Evolutionary conservation across 2,329 filamentous ascomycete species (phyloP).

Genomic region (Aureobasidium sp.): DNA sequence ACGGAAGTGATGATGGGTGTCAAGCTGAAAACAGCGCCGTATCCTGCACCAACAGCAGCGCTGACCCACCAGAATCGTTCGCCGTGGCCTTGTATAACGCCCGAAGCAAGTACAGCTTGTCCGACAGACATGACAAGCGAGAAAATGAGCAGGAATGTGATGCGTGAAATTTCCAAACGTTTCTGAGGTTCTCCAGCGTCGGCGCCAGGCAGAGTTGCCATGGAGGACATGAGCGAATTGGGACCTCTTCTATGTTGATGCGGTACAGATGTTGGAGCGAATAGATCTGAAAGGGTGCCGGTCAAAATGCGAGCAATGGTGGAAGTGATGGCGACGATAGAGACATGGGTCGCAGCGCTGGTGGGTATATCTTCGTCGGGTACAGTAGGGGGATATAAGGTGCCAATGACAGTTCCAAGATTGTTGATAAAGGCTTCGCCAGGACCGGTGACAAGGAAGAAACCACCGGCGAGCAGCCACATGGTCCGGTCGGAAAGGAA

Average conservation of each 20-base stretch:
- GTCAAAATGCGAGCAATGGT: constrained; percentile 86
- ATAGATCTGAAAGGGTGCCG: constrained; percentile 78
- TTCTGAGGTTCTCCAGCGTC: constrained; percentile 20
- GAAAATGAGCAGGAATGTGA: constrained; percentile 71
- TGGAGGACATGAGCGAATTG: constrained; percentile 36
- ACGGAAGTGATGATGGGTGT: constrained; percentile 91
- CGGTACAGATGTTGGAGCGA: constrained; percentile 55
- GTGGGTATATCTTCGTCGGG: constrained; percentile 39
- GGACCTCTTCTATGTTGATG: constrained; percentile 49
- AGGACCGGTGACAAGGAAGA: constrained; percentile 87
- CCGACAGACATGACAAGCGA: constrained; percentile 65
- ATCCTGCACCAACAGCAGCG: constrained; percentile 77
- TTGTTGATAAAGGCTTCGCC: constrained; percentile 99
- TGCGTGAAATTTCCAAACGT: constrained; percentile 62
- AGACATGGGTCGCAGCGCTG: constrained; percentile 79
- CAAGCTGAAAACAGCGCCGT: constrained; percentile 84
- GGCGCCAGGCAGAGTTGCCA: constrained; percentile 29
- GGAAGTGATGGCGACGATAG: constrained; percentile 82
- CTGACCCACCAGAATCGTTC: constrained; percentile 82
- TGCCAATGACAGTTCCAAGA: constrained; percentile 84
- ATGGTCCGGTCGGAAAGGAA: constrained; percentile 87
- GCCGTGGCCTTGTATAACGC: constrained; percentile 64
- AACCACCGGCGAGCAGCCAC: constrained; percentile 88
- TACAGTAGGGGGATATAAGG: constrained; percentile 59
- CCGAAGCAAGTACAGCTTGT: constrained; percentile 70